A percentile compares a stretch with the other conserved stretches of the same genome.
Evolutionary conservation across 2,329 filamentous ascomycete genomes (phyloP).

Genomic region (Diaporthe amygdali): DNA sequence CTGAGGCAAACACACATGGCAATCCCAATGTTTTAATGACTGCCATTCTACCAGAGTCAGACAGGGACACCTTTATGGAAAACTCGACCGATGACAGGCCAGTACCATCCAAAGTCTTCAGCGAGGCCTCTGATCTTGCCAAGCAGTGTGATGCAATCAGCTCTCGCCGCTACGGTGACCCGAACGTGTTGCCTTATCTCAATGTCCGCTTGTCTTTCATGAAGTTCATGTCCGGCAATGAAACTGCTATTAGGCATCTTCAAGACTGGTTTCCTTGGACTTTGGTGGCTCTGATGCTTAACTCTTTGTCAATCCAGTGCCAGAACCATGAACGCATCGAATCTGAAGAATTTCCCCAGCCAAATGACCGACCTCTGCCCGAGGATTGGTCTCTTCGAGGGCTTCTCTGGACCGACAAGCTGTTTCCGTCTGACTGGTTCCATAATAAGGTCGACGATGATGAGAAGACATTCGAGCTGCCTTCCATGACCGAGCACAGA

Average conservation of each 20-base stretch:
- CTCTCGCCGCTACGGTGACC: slow-evolving; percentile 58
- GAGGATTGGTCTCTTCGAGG: slow-evolving; percentile 74
- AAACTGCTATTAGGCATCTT: slow-evolving; percentile 48
- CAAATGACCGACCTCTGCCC: slow-evolving; percentile 60
- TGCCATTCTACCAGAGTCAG: slow-evolving; percentile 32
- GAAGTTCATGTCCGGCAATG: slow-evolving; percentile 46
- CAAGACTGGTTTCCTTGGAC: slow-evolving; percentile 47
- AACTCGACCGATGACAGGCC: neutral
- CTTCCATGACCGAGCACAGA: slow-evolving; percentile 62
- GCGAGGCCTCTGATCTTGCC: slow-evolving; percentile 45
- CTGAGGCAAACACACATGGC: slow-evolving; percentile 11
- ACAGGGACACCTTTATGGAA: slow-evolving; percentile 9
- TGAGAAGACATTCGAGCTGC: slow-evolving; percentile 66
- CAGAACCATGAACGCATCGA: slow-evolving; percentile 42
- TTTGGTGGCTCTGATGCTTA: slow-evolving; percentile 43
- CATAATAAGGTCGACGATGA: slow-evolving; percentile 67
- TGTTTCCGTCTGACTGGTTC: slow-evolving; percentile 67
- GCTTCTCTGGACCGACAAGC: slow-evolving; percentile 62
- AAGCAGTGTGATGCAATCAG: slow-evolving; percentile 51
- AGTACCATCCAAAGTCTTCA: slow-evolving; percentile 34
- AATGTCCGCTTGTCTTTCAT: slow-evolving; percentile 69
- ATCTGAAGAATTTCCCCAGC: slow-evolving; percentile 51
- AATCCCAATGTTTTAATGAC: slow-evolving; percentile 48
- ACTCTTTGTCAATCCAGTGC: slow-evolving; percentile 35
- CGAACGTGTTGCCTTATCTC: slow-evolving; percentile 65